Evolutionary conservation across 805 yeast species (phyloP).

Genomic region (Maudiozyma serrabonitensis): DNA sequence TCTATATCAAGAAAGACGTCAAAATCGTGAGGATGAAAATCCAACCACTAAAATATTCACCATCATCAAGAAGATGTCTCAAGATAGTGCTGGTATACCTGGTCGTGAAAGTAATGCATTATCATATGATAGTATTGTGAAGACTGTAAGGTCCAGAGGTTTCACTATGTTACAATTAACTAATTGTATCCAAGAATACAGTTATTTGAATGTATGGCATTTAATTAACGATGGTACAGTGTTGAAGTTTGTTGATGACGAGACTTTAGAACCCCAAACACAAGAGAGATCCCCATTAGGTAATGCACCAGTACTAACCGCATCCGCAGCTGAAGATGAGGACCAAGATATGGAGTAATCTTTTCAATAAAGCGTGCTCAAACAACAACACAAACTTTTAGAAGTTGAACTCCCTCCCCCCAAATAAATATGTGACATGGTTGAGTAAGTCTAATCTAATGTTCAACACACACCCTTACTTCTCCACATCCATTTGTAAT

Average conservation of each 20-base stretch:
- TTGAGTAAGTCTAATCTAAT: too few relatives aligned
- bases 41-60: conserved; percentile 62
- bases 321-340: neutral
- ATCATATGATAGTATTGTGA: conserved; percentile 42
- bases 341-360: neutral
- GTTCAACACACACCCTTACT: too few relatives aligned
- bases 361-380: too few relatives aligned
- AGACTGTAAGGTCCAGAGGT: conserved; percentile 67
- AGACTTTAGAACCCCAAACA: conserved; percentile 1
- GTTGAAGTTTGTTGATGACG: conserved; percentile 46
- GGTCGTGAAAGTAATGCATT: conserved; percentile 17
- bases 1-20: conserved; percentile 44
- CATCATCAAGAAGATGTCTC: conserved; percentile 52
- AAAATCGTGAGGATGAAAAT: conserved; percentile 50
- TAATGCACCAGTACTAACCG: neutral
- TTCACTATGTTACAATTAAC: conserved; percentile 71
- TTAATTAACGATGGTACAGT: conserved; percentile 59
- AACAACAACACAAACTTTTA: too few relatives aligned
- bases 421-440: too few relatives aligned
- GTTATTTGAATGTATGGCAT: conserved; percentile 66
- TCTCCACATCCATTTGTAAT: too few relatives aligned
- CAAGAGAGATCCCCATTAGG: neutral
- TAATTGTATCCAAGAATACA: conserved; percentile 68
- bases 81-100: conserved; percentile 17
- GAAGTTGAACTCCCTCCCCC: too few relatives aligned